Conservation (phyloP, 495 filamentous ascomycete genomes). For the Corynascus novoguineensis region DNA sequence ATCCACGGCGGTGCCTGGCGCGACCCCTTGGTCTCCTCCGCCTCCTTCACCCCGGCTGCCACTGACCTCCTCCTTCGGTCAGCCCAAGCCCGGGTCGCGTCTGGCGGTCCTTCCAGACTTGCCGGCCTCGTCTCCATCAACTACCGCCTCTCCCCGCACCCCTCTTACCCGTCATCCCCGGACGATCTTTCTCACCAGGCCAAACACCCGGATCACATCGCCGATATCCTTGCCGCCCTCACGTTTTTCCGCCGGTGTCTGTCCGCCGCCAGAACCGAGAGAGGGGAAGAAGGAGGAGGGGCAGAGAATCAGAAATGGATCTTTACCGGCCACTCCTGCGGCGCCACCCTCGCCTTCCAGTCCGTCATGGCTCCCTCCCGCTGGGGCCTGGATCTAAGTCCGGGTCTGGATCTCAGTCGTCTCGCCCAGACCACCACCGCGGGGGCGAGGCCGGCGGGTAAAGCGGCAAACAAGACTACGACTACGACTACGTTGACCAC, state of each 20-base stretch:
- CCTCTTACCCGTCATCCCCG: slow-evolving; percentile 39
- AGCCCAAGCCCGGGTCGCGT: background rate
- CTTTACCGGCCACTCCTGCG: slow-evolving; percentile 71
- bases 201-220: slow-evolving; percentile 67
- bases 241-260: slow-evolving; percentile 53
- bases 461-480: no score
- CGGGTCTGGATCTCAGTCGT: no score
- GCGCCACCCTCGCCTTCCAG: slow-evolving; percentile 70
- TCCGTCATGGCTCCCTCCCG: slow-evolving; percentile 45
- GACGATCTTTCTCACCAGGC: slow-evolving; percentile 33
- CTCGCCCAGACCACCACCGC: no score
- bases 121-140: slow-evolving; percentile 66
- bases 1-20: slow-evolving; percentile 91
- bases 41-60: slow-evolving; percentile 35
- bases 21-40: slow-evolving; percentile 56
- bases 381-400: slow-evolving; percentile 7
- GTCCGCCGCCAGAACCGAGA: no score
- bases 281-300: background rate
- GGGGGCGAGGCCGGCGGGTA: no score
- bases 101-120: no score
- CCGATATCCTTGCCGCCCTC: slow-evolving; percentile 61
- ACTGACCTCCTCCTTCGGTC: slow-evolving; percentile 9
- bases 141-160: slow-evolving; percentile 75
- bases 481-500: no score
- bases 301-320: slow-evolving; percentile 32